Evolutionary conservation across 1,139 yeast species (phyloP), one percentile per base, ranked within the genome.

Genomic region (Williopsis jadinii): DNA sequence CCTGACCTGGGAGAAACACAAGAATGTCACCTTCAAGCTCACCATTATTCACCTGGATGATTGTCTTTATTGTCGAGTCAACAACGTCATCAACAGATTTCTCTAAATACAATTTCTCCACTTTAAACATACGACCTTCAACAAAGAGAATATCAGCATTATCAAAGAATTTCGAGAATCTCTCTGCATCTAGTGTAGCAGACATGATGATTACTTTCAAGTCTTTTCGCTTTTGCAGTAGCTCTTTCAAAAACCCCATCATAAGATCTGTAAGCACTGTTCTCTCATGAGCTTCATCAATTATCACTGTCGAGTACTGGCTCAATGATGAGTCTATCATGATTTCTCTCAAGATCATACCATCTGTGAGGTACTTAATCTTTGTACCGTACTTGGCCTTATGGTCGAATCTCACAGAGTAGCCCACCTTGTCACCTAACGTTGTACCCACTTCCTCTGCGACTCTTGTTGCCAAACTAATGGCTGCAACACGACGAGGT

Each of bases 281-380:
- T 59, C 99, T 73, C 67, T 92, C 98, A 67, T 92, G 99, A 1
- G 97, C 98, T 66, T 92, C 98, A 68, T 92, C 98, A 37, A 92
- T 78, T 37, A 94, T 72, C n/a, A 92, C 73, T 0, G 87, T 80
- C 27, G 83, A 70, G 59, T 92, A 92, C 47, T 75, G 75, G 8
- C 71, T 63, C 40, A 94, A 64, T 4, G 65, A 62, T 1, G 76
- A 75, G 55, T 87, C 90, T 47, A 84, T 63, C 92, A 92, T 85
- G 51, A 90, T 64, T 59, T 92, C 98, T 58, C 98, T 73, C 44
- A 94, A 64, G 30, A 92, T 73, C 98, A 92, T 92, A 77, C 98
- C 98, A 67, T 92, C 99, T 0, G 98, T 92, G 39, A 92, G 66
- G 57, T 88, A 92, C 56, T 88, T 87, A 50, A 92, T 66, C 50